Base-by-base conservation (phyloP, 1,139 yeast genomes). In the Kluyveromyces sp. region DNA sequence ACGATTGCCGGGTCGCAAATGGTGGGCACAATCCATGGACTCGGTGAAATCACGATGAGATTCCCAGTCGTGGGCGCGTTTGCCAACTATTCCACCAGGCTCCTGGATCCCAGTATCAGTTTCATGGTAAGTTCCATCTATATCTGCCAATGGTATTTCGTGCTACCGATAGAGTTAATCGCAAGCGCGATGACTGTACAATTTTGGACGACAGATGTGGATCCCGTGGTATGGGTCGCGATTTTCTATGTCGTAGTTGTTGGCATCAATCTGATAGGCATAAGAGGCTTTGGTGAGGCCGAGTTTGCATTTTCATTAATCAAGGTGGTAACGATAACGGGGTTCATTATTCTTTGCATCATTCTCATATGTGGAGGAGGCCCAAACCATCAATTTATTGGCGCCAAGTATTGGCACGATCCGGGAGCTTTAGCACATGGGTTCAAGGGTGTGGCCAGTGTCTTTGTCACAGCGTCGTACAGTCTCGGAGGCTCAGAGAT, bases 401-500 rank as follows among this genome's bases (percentile, higher is more conserved):
- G 82, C 39, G 78, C 70, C 41, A 59, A 57, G 44, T 69, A 74
- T 63, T 78, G 79, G 78, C 32, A 46, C 89, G 83, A 75, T 9
- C 69, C 78, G 40, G 81, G 81, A 40, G 75, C 83, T 1, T 79
- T 82, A 55, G 75, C 80, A 53, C 74, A 44, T 49, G 83, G 80
- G 46, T 83, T 75, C 69, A 84, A 85, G 60, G 95, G 95, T 53
- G 78, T 86, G 25, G 77, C 87, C 56, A 70, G 85, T n/a, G 83
- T 81, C 18, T 83, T 87, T 54, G 85, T 87, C 42, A 75, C 83
- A 12, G 89, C 94, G 3, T 86, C 94, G 3, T 87, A 84, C 64
- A 78, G 94, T 2, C 80, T 83, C 55, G 86, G 87, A 34, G 94
- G 94, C 52, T 77, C 84, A 36, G 94, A 84, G 64, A 71, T 83